phyloP scores from a whole-genome alignment of 2,329 filamentous ascomycete species.

The Penicillium corylophilum region DNA sequence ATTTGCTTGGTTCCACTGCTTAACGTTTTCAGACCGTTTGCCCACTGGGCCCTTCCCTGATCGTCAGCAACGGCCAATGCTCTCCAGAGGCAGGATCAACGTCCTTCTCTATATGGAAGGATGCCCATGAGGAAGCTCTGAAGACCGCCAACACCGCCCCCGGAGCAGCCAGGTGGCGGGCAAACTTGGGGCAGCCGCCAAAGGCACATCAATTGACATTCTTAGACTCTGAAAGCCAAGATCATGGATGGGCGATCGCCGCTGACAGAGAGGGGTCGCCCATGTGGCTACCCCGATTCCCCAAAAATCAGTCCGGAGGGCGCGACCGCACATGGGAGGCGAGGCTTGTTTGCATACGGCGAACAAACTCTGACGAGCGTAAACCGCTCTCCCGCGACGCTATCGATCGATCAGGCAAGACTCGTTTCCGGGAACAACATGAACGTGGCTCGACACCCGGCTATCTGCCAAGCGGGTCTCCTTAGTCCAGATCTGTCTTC shows the following conservation, averaged over 20 bases:
- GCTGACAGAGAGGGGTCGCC: not conserved
- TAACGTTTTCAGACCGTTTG: slow-evolving; percentile 4
- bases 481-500: not conserved
- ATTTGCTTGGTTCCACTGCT: slow-evolving; percentile 14
- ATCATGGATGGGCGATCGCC: slow-evolving; percentile 4
- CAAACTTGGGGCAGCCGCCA: not conserved
- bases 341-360: not conserved
- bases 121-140: not conserved
- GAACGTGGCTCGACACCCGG: not conserved
- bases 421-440: not conserved
- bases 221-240: not conserved
- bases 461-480: not conserved
- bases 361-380: not conserved
- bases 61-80: not conserved
- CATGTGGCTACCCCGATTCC: not conserved
- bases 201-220: not conserved
- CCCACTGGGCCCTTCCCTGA: not conserved
- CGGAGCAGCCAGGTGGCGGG: not conserved
- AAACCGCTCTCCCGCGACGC: not conserved
- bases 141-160: not conserved
- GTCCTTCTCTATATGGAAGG: not conserved
- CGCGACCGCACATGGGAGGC: not conserved
- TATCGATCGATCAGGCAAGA: slow-evolving; percentile 1
- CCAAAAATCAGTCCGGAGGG: not conserved
- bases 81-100: not conserved